A percentile compares a stretch with the other conserved stretches of the same genome.
phyloP scores from a whole-genome alignment of 805 yeast species.

The Spathaspora sp. region DNA sequence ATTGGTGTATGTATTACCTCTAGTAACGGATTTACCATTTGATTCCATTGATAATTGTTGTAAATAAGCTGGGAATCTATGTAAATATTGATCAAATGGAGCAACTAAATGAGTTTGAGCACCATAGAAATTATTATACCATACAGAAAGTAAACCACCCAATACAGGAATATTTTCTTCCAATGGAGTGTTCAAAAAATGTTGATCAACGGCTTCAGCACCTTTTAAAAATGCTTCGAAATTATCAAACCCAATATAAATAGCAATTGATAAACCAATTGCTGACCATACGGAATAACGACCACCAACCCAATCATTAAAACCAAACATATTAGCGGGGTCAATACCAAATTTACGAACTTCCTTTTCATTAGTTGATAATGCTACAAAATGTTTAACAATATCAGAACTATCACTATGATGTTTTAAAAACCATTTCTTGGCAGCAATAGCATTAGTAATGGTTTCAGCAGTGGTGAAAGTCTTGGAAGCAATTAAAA shows the following conservation, averaged over 20 bases:
- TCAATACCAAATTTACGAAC: constrained; percentile 96
- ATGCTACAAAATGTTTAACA: constrained; percentile 96
- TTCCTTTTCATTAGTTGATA: constrained; percentile 88
- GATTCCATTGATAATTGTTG: constrained; percentile 99
- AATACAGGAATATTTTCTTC: constrained; percentile 88
- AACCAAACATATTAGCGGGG: constrained; percentile 97
- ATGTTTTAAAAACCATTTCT: constrained; percentile 81
- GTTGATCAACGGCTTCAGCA: constrained; percentile 95
- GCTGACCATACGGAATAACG: constrained; percentile 99
- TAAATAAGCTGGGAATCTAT: constrained; percentile 98
- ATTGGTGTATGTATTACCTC: constrained; percentile 85
- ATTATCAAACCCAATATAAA: constrained; percentile 93
- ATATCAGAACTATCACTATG: constrained; percentile 69
- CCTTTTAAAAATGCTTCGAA: constrained; percentile 91
- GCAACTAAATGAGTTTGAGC: constrained; percentile 98
- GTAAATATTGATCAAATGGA: constrained; percentile 97
- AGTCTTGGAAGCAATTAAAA: constrained; percentile 92
- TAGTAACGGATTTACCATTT: constrained; percentile 95
- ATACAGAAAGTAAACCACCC: constrained; percentile 91
- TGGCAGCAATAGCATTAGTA: constrained; percentile 95
- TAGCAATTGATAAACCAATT: constrained; percentile 91
- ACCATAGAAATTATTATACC: constrained; percentile 98
- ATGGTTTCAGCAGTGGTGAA: constrained; percentile 98
- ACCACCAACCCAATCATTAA: constrained; percentile 99
- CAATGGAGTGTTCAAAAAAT: constrained; percentile 78